Percentiles rank a stretch among this genome's conserved stretches.
These are phyloP conservation scores for Ogataea salicorniae DNA, from an alignment of 805 yeast species.

Conservation along the genomic window DNA sequence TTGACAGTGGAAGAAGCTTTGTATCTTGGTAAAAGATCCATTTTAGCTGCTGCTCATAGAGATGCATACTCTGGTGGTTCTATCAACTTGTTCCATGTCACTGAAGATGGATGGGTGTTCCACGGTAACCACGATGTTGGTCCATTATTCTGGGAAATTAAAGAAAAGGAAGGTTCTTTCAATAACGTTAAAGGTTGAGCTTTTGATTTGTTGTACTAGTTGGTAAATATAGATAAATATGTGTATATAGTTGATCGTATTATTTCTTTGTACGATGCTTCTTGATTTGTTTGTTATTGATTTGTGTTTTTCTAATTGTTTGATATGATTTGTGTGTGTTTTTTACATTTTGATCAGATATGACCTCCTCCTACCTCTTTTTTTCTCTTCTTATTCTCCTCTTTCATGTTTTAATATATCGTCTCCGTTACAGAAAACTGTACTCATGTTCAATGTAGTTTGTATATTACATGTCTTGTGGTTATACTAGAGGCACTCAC, in stretches of 20 bases:
- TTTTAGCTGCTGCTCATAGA: conserved; percentile 96
- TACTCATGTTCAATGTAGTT: too few species aligned
- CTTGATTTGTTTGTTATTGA: too few species aligned
- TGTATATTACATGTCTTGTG: too few species aligned
- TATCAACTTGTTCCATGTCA: conserved; percentile 85
- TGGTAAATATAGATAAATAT: background rate
- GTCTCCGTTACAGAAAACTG: too few species aligned
- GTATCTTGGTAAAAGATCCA: conserved; percentile 89
- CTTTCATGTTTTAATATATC: too few species aligned
- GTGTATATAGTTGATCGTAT: background rate
- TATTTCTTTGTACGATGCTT: background rate
- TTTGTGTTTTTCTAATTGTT: too few species aligned
- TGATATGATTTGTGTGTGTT: too few species aligned
- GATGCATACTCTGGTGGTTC: conserved; percentile 99
- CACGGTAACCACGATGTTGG: conserved; percentile 96
- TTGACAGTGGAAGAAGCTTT: conserved; percentile 88
- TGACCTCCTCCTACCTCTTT: too few species aligned
- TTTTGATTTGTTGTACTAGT: background rate
- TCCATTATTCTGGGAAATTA: conserved; percentile 84
- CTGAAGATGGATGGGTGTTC: conserved; percentile 90
- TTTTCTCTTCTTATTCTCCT: too few species aligned
- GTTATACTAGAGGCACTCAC: too few species aligned
- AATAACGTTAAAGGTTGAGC: conserved; percentile 62
- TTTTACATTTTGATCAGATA: too few species aligned
- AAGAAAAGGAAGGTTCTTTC: conserved; percentile 83